Conservation (phyloP, 2,329 filamentous ascomycete species). For the Beauveria rudraprayagi region DNA sequence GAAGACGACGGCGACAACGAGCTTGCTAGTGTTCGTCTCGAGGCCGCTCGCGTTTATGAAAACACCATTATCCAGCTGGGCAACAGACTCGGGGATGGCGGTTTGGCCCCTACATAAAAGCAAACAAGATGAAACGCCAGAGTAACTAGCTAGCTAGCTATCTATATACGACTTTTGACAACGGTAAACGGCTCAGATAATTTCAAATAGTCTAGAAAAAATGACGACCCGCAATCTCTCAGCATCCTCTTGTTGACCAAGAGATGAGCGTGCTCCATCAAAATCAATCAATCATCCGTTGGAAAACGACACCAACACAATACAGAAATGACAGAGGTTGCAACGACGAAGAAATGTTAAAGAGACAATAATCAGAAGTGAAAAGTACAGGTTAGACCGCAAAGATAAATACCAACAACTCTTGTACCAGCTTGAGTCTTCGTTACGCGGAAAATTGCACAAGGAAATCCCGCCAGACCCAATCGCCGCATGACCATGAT, state of each 20-base stretch:
- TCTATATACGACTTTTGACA: background rate
- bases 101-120: background rate
- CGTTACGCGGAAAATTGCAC: slow-evolving; percentile 16
- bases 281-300: slow-evolving; percentile 8
- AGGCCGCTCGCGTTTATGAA: slow-evolving; percentile 71
- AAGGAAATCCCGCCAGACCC: slow-evolving; percentile 23
- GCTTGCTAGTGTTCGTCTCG: slow-evolving; percentile 48
- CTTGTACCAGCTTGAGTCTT: slow-evolving; percentile 10
- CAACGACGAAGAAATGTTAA: background rate
- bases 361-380: slow-evolving; percentile 7
- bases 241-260: background rate
- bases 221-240: background rate
- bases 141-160: background rate
- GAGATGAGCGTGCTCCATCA: slow-evolving; percentile 2
- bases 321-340: background rate
- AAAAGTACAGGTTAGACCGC: slow-evolving; percentile 15
- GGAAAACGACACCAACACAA: slow-evolving; percentile 6
- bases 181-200: background rate
- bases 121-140: background rate
- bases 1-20: slow-evolving; percentile 31
- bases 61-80: slow-evolving; percentile 68
- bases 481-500: slow-evolving; percentile 34
- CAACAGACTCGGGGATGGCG: slow-evolving; percentile 49
- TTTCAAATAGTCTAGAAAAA: background rate
- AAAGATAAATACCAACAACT: slow-evolving; percentile 13